A percentile compares a stretch with the other conserved stretches of the same genome.
phyloP scores from a whole-genome alignment of 768 basidiomycete species.

The Kwoniella sp. region DNA sequence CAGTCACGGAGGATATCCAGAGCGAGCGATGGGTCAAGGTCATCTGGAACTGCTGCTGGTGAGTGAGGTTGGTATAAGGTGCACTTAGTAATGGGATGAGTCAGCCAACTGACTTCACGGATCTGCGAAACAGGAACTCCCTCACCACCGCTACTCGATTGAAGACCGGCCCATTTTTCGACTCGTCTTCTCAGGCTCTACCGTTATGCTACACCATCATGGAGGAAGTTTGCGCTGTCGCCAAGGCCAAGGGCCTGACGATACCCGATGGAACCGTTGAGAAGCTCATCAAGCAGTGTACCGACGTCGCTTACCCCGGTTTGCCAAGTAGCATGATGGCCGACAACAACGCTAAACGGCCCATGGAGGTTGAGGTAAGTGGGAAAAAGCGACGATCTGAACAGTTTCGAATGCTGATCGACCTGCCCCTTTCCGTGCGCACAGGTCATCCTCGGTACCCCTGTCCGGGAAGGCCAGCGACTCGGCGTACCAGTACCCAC shows the following conservation, averaged over 20 bases:
- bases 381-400: not conserved
- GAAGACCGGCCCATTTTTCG: slow-evolving; percentile 49
- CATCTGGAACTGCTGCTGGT: slow-evolving; percentile 45
- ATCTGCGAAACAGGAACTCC: slow-evolving; percentile 37
- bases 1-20: slow-evolving; percentile 48
- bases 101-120: not conserved
- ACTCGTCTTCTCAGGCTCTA: slow-evolving; percentile 40
- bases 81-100: not conserved
- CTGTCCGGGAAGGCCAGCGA: slow-evolving; percentile 44
- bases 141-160: slow-evolving; percentile 49
- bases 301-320: slow-evolving; percentile 42
- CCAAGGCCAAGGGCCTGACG: slow-evolving; percentile 47
- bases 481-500: slow-evolving; percentile 47
- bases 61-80: not conserved
- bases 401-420: not conserved
- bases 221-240: slow-evolving; percentile 48
- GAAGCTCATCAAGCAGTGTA: slow-evolving; percentile 50
- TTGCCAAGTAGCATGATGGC: slow-evolving; percentile 52
- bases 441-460: slow-evolving; percentile 52
- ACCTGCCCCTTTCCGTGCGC: no score
- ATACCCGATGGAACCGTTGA: slow-evolving; percentile 51
- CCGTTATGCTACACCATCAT: slow-evolving; percentile 47
- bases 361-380: slow-evolving; percentile 54
- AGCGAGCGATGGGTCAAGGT: slow-evolving; percentile 54
- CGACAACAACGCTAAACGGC: slow-evolving; percentile 45